These are phyloP conservation scores for Nakazawaea ernobii DNA, from an alignment of 805 yeast genomes.

Conservation along the genomic window DNA sequence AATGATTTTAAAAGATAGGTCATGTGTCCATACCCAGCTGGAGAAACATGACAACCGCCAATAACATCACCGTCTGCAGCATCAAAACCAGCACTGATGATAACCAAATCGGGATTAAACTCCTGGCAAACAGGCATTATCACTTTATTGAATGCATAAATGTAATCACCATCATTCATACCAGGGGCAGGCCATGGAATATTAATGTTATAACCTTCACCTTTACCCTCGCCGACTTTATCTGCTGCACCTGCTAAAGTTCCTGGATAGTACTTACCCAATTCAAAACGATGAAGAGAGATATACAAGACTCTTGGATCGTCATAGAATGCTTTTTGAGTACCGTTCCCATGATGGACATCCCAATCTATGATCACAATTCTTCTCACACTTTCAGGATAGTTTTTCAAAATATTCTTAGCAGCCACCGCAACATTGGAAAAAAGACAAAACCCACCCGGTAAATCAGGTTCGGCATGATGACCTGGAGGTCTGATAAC, in stretches of 20 bases:
- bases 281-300: conserved; percentile 88
- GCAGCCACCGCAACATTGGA: conserved; percentile 98
- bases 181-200: conserved; percentile 93
- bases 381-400: conserved; percentile 82
- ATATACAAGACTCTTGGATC: conserved; percentile 90
- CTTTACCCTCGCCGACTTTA: conserved; percentile 79
- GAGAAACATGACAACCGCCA: conserved; percentile 94
- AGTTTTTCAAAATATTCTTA: conserved; percentile 67
- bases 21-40: conserved; percentile 96
- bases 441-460: conserved; percentile 96
- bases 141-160: conserved; percentile 82
- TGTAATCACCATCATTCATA: conserved; percentile 92
- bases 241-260: conserved; percentile 78
- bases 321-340: conserved; percentile 84
- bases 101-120: conserved; percentile 87
- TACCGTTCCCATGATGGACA: conserved; percentile 98
- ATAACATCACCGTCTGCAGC: conserved; percentile 98
- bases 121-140: conserved; percentile 86
- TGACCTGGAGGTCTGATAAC: conserved; percentile 99
- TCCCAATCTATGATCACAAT: conserved; percentile 95
- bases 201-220: conserved; percentile 83
- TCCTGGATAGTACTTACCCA: conserved; percentile 92
- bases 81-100: conserved; percentile 93
- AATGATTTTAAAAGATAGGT: conserved; percentile 83
- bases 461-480: conserved; percentile 96